A percentile compares a stretch with the other conserved stretches of the same genome.
Evolutionary conservation across 495 filamentous ascomycete species (phyloP).

Genomic region (Staphylotrichum tortipilum): DNA sequence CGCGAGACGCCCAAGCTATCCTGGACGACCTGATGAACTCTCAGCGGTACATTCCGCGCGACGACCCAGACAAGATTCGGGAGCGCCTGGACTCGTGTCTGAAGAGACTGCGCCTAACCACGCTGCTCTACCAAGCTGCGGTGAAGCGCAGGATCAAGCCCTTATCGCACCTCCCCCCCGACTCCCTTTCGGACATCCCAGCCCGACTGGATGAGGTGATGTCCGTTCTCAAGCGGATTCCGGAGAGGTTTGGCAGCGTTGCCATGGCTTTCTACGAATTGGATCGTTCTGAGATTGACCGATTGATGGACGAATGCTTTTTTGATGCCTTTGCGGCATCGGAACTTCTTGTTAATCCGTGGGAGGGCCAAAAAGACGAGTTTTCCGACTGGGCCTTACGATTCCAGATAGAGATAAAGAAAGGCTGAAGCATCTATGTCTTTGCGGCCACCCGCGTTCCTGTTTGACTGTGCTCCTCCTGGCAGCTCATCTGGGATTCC

Average conservation of each 20-base stretch:
- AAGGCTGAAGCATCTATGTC: conserved; percentile 11
- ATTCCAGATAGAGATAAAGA: conserved; percentile 42
- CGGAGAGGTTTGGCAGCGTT: conserved; percentile 33
- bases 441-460: not conserved
- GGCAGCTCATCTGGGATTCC: too few species aligned
- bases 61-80: conserved; percentile 46
- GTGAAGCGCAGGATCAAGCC: conserved; percentile 52
- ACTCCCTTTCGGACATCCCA: conserved; percentile 17
- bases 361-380: conserved; percentile 38
- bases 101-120: conserved; percentile 48
- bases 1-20: conserved; percentile 32
- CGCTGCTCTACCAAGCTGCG: conserved; percentile 50
- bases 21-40: conserved; percentile 50
- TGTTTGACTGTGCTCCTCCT: too few species aligned
- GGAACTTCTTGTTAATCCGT: conserved; percentile 35
- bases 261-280: conserved; percentile 44
- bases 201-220: conserved; percentile 38
- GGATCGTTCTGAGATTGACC: conserved; percentile 36
- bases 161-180: conserved; percentile 31
- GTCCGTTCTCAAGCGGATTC: conserved; percentile 31
- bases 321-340: conserved; percentile 39
- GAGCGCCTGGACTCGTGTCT: conserved; percentile 48
- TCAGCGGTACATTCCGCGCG: conserved; percentile 44
- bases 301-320: conserved; percentile 40
- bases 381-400: conserved; percentile 42